Percentiles rank a stretch among this genome's conserved stretches.
Evolutionary conservation across 345 rosid genomes (phyloP).

Genomic region (Citrus sinensis): DNA sequence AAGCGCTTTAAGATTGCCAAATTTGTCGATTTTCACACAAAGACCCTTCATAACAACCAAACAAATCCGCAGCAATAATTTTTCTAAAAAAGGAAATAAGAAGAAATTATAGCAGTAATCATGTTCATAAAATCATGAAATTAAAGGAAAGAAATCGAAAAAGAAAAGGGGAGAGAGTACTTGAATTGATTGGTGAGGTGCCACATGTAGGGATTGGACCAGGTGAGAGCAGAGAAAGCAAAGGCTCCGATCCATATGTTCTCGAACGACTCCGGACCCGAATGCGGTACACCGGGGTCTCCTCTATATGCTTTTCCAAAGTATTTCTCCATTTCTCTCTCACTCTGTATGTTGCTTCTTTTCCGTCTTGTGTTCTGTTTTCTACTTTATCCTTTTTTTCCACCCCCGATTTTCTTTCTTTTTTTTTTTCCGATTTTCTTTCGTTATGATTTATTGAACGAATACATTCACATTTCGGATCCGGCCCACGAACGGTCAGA

Average conservation of each 20-base stretch:
- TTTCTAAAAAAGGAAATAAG: not conserved
- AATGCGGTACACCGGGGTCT: slow-evolving; percentile 94
- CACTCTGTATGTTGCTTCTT: too few species aligned
- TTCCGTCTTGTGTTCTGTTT: not conserved
- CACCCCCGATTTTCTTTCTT: not conserved
- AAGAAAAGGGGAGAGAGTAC: slow-evolving; percentile 23
- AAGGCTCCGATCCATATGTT: slow-evolving; percentile 88
- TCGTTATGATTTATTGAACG: too few species aligned
- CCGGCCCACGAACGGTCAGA: too few species aligned
- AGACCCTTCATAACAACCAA: not conserved
- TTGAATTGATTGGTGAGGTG: slow-evolving; percentile 73
- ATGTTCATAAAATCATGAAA: not conserved
- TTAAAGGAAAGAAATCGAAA: too few species aligned
- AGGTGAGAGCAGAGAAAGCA: slow-evolving; percentile 64
- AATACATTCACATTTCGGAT: too few species aligned
- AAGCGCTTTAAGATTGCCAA: not conserved
- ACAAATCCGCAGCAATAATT: not conserved
- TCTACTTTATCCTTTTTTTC: not conserved
- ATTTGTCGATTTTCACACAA: too few species aligned
- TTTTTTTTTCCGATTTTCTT: not conserved
- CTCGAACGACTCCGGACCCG: slow-evolving; percentile 58
- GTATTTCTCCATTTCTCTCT: slow-evolving; percentile 72
- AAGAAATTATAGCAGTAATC: not conserved
- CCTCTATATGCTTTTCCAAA: slow-evolving; percentile 91
- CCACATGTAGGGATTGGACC: slow-evolving; percentile 78